These are phyloP conservation scores for Lactarius hatsudake DNA, from an alignment of 768 basidiomycete species.

Conservation along the genomic window DNA sequence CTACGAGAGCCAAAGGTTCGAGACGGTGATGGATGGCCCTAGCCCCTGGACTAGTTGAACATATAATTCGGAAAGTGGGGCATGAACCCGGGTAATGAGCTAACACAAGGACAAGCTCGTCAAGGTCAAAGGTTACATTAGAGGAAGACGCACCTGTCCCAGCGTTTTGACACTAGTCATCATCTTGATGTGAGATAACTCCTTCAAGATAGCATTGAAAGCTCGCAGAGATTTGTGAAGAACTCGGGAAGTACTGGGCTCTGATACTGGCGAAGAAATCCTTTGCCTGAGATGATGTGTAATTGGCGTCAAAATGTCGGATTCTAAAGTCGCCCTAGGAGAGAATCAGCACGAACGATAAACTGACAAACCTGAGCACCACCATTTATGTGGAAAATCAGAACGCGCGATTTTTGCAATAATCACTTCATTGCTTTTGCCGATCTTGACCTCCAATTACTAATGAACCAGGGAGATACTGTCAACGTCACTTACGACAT, in stretches of 20 bases:
- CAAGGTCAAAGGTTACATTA: background rate
- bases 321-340: slow-evolving; percentile 58
- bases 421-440: slow-evolving; percentile 72
- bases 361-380: slow-evolving; percentile 23
- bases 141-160: slow-evolving; percentile 46
- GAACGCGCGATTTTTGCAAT: slow-evolving; percentile 73
- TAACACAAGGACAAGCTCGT: slow-evolving; percentile 30
- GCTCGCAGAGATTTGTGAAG: slow-evolving; percentile 62
- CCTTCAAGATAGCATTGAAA: slow-evolving; percentile 65
- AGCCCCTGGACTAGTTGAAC: slow-evolving; percentile 46
- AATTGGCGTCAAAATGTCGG: slow-evolving; percentile 53
- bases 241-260: slow-evolving; percentile 45
- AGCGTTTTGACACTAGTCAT: slow-evolving; percentile 63
- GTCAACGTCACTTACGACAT: slow-evolving; percentile 50
- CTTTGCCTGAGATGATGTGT: slow-evolving; percentile 51
- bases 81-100: slow-evolving; percentile 55
- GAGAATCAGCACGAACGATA: background rate
- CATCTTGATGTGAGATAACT: slow-evolving; percentile 69
- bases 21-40: slow-evolving; percentile 35
- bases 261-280: slow-evolving; percentile 36
- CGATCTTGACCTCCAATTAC: slow-evolving; percentile 50
- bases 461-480: slow-evolving; percentile 15
- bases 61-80: slow-evolving; percentile 60
- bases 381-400: slow-evolving; percentile 78
- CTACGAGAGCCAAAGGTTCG: slow-evolving; percentile 38